Base-by-base conservation (phyloP, 345 rosid species). In the Atalantia buxifolia region DNA sequence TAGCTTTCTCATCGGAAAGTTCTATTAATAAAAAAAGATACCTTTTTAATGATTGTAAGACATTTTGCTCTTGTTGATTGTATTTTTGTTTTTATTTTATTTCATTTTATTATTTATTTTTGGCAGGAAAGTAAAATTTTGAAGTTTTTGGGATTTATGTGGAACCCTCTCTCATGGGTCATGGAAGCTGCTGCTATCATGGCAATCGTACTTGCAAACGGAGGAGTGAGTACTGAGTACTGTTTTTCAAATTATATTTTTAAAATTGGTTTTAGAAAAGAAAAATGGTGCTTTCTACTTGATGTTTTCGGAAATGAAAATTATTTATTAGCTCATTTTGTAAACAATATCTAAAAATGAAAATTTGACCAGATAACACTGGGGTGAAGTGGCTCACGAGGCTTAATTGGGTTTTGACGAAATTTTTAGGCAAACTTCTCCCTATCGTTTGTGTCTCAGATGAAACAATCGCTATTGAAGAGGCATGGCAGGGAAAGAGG, bases 81-180 rank as follows among this genome's bases (percentile, higher is more conserved):
- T 48, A 1, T 67, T 75, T 8, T 60, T 35, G 35, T 28, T 40
- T n/a, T 25, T 22, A 36, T 36, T 36, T 7, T 38, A n/a, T n/a
- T n/a, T n/a, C n/a, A 38, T 38, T 36, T 35, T 35, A 6, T 36
- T 36, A 7, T 38, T 7, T 38, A 1, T 38, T 38, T 38, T 71
- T 71, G 74, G 63, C 88, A 89, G 94, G 92, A 89, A 78, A 86
- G 91, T 48, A 89, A 90, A 78, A 0, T 90, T 76, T 79, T 87
- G 74, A 90, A 90, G 84, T 87, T 87, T 77, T 77, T 86, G 83
- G 92, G 94, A n/a, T 88, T 88, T 78, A 88, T 90, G 94, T 90
- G 93, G 93, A 90, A 90, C 64, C 93, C 90, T 77, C 89, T 90
- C 35, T 88, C 93, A 69, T 90, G 93, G 93, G 90, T 89, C 40